Conservation (phyloP, 2,329 filamentous ascomycete species). For the Nothophaeocryptopus gaeumannii region DNA sequence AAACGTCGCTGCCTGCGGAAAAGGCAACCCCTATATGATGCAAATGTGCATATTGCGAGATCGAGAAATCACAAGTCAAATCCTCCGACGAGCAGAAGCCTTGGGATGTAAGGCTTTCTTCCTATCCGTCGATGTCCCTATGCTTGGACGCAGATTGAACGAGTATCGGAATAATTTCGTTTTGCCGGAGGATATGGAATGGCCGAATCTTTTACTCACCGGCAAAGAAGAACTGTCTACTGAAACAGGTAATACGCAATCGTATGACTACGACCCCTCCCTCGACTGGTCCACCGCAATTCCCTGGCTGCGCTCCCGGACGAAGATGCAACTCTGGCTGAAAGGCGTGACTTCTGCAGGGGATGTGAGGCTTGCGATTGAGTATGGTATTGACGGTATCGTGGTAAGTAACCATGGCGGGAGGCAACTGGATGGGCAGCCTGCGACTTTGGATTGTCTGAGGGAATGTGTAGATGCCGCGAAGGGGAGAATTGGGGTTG, state of each 20-base stretch:
- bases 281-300: conserved; percentile 48
- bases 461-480: conserved; percentile 38
- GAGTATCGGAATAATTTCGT: conserved; percentile 55
- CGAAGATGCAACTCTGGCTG: conserved; percentile 48
- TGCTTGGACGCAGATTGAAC: conserved; percentile 53
- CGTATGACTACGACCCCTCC: conserved; percentile 38
- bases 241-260: conserved; percentile 15
- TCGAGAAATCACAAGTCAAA: conserved; percentile 46
- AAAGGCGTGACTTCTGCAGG: conserved; percentile 42
- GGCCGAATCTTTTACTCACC: conserved; percentile 23
- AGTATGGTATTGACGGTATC: conserved; percentile 38
- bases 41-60: conserved; percentile 56
- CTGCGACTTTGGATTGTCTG: conserved; percentile 51
- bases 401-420: conserved; percentile 58
- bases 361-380: conserved; percentile 45
- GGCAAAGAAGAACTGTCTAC: conserved; percentile 30
- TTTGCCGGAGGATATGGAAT: conserved; percentile 22
- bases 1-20: conserved; percentile 46
- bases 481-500: conserved; percentile 52
- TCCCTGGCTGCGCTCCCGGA: conserved; percentile 47
- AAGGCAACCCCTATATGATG: conserved; percentile 48
- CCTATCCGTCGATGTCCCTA: conserved; percentile 55
- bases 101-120: conserved; percentile 55
- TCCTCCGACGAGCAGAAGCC: conserved; percentile 31
- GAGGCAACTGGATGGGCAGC: conserved; percentile 55